Base-by-base conservation (phyloP, 371 early-diverging fungal genomes). In the Rhizopus sp. region DNA sequence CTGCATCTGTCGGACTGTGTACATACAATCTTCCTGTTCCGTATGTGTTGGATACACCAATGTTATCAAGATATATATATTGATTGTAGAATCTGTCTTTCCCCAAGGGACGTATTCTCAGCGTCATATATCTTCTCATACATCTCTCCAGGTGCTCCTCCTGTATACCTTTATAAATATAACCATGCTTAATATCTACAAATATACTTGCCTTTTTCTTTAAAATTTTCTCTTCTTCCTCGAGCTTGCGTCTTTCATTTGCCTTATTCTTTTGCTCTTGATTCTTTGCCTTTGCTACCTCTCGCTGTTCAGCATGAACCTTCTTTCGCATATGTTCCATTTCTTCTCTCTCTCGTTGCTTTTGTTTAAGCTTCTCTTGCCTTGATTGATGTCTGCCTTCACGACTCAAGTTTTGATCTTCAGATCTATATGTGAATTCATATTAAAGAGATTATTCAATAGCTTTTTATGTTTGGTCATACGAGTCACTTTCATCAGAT, bases 1-100 rank as follows among this genome's bases (percentile, higher is more conserved):
- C 87, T 10, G 70, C 63, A 33, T 72, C 66, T 0, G 75, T 72
- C 0, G 88, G 83, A 15, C 83, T 80, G 55, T 82, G 85, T 12
- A 91, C 78, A 57, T 85, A 84, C 0, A 91, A 41, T 5, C 89
- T 74, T 16, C 88, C 89, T 5, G 88, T 78, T 16, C 82, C 85
- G 57, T 78, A 78, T 5, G 75, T 68, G 35, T 79, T 75, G 13
- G 83, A 75, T 17, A 84, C 82, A 29, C 87, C 87, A 29, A 85
- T 68, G 39, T 83, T 84, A 55, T 96, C 96, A 63, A 93, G 82
- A 70, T 87, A 94, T 70, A 88, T 89, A 63, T 96, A 96, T 29
- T 86, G 82, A 67, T 90, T 93, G 51, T 78, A 82, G 66, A 83
- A 94, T n/a, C 96, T 76, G 70, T 96, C 96, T 46, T 67, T 66